Base-by-base conservation (phyloP, 306 rosid species). In the Cucumis melo region DNA sequence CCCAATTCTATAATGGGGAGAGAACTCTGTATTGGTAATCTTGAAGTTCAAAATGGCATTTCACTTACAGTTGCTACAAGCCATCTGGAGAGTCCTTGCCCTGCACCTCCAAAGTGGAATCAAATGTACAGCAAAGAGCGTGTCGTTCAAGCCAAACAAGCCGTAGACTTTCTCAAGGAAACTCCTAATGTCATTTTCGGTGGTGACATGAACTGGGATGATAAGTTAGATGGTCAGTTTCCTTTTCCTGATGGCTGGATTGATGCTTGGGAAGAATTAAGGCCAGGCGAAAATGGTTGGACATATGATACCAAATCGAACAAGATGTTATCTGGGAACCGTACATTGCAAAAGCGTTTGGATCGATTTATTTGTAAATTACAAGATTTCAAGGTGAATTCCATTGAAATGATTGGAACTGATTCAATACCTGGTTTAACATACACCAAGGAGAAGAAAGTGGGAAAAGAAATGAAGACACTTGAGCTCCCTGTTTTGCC, bases 141-240 rank as follows among this genome's bases (percentile, higher is more conserved):
- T 16, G 95, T 90, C 23, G 87, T 78, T 63, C 98, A 91, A 81
- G 98, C 95, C 10, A 84, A 77, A 44, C 96, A 86, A 83, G 93
- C 96, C 23, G 4, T 91, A 46, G 80, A 81, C 81, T 34, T 86
- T 72, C 91, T 94, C 74, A 81, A 87, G 77, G 84, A 83, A 78
- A 68, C 82, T 64, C 91, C 85, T 14, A 94, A 94, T 29, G 96
- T 89, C 84, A 64, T 94, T 59, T 94, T 90, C 71, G 91, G 89
- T 11, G 98, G 98, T 60, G 98, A 94, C 86, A 94, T 94, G 98
- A 94, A 94, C 81, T 94, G 98, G 98, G 85, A 89, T 41, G 97
- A 94, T 77, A 90, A 94, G 87, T 73, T 74, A 81, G 98, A 94
- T 55, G 97, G 97, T 78, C 81, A 44, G 21, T 88, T 87, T 86